phyloP scores from a whole-genome alignment of 2,329 filamentous ascomycete species.

The Allantophomopsis lycopodina region DNA sequence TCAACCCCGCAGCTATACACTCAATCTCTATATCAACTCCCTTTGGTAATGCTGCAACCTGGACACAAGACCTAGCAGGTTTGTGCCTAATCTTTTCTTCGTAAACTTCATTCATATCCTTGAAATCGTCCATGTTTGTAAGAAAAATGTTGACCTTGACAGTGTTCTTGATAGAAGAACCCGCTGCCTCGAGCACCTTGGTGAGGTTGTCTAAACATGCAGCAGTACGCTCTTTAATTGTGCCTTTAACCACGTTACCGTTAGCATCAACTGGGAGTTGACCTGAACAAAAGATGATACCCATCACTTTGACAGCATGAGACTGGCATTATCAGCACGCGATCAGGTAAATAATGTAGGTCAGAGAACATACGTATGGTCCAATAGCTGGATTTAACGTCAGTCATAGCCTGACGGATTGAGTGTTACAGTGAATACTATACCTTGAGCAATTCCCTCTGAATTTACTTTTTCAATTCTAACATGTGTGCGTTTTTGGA shows the following conservation, averaged over 20 bases:
- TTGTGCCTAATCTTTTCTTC: constrained; percentile 73
- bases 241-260: neutral
- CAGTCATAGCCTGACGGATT: too few species aligned
- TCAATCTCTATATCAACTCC: constrained; percentile 83
- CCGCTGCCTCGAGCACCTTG: constrained; percentile 71
- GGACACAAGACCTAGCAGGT: constrained; percentile 80
- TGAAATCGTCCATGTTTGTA: constrained; percentile 82
- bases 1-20: constrained; percentile 68
- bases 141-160: constrained; percentile 92
- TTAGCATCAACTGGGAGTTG: neutral
- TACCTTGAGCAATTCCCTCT: too few species aligned
- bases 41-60: constrained; percentile 79
- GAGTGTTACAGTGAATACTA: too few species aligned
- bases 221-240: constrained; percentile 47
- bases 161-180: constrained; percentile 63
- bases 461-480: too few species aligned
- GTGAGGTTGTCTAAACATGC: constrained; percentile 64
- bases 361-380: too few species aligned
- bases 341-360: too few species aligned
- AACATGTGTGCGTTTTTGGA: too few species aligned
- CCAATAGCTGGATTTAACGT: too few species aligned
- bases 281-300: neutral
- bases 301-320: constrained; percentile 18
- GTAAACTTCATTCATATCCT: constrained; percentile 75
- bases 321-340: constrained; percentile 22